Conservation (phyloP, 352 stramenopile genomes). For the Phytophthora hybrid region DNA sequence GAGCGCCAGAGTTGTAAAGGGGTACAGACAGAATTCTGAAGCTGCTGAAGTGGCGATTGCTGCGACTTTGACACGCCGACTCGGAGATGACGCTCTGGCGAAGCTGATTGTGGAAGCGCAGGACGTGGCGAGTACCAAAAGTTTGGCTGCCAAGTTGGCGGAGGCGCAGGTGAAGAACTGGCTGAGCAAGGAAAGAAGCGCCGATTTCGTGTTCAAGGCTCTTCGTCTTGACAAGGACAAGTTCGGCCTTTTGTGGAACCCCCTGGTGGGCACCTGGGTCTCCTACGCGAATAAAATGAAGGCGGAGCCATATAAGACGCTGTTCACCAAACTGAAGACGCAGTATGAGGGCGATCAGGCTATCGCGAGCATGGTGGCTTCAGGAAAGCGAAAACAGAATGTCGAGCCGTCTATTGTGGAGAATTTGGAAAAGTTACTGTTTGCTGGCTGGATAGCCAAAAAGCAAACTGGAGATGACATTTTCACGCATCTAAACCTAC, state of each 20-base stretch:
- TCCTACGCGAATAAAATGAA: not conserved
- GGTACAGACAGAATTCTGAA: not conserved
- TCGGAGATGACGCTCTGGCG: not conserved
- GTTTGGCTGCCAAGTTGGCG: not conserved
- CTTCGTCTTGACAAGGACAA: not conserved
- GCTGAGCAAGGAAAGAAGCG: not conserved
- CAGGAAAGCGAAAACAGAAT: not conserved
- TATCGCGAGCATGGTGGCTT: not conserved
- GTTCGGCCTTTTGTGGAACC: not conserved
- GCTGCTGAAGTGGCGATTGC: not conserved
- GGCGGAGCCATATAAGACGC: not conserved
- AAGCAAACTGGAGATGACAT: not conserved
- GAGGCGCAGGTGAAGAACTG: constrained; percentile 1
- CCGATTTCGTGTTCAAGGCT: not conserved
- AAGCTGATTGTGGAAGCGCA: not conserved
- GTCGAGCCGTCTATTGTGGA: not conserved
- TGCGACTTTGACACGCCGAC: not conserved
- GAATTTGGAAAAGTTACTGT: not conserved
- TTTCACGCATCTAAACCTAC: not conserved
- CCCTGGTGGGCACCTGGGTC: not conserved
- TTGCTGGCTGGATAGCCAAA: not conserved
- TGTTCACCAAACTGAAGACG: not conserved
- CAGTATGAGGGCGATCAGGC: not conserved
- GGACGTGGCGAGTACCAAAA: not conserved
- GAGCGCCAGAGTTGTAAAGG: not conserved